Evolutionary conservation across 305 asterid species (phyloP).

Genomic region (Salvia sclarea): DNA sequence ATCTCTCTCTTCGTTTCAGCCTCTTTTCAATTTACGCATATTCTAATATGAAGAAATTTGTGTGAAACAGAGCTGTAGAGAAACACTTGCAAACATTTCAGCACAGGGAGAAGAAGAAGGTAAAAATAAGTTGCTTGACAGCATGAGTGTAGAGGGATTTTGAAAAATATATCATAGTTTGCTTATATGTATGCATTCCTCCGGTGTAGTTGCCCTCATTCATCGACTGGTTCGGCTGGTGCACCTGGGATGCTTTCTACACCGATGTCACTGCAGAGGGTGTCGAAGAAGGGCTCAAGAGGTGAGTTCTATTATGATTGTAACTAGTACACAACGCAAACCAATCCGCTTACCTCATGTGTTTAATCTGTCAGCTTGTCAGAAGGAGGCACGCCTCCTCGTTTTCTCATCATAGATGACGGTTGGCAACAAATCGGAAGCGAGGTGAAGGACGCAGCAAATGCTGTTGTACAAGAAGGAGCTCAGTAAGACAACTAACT

Average conservation of each 20-base stretch:
- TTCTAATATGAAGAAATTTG: conserved; percentile 15
- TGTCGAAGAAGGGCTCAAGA: conserved; percentile 85
- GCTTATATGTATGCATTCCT: conserved; percentile 25
- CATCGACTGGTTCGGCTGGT: conserved; percentile 98
- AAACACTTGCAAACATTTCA: conserved; percentile 88
- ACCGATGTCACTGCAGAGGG: conserved; percentile 99
- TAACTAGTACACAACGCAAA: conserved; percentile 7
- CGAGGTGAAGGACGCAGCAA: conserved; percentile 55
- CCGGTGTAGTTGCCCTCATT: conserved; percentile 64
- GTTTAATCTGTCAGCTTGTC: conserved; percentile 63
- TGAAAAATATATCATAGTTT: not conserved
- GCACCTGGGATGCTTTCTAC: conserved; percentile 97
- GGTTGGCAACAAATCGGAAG: conserved; percentile 99
- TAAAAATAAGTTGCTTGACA: conserved; percentile 25
- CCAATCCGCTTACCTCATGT: conserved; percentile 9
- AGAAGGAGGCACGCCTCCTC: conserved; percentile 83
- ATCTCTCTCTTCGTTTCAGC: not conserved
- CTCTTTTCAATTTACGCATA: not conserved
- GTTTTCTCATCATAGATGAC: conserved; percentile 91
- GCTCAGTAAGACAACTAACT: conserved; percentile 70
- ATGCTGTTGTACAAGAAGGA: conserved; percentile 89
- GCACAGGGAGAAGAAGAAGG: conserved; percentile 89
- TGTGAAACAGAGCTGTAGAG: conserved; percentile 70
- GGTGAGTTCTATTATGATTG: conserved; percentile 49
- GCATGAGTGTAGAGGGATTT: conserved; percentile 2